phyloP scores from a whole-genome alignment of 352 stramenopile species.

The Saprolegnia parasitica region DNA sequence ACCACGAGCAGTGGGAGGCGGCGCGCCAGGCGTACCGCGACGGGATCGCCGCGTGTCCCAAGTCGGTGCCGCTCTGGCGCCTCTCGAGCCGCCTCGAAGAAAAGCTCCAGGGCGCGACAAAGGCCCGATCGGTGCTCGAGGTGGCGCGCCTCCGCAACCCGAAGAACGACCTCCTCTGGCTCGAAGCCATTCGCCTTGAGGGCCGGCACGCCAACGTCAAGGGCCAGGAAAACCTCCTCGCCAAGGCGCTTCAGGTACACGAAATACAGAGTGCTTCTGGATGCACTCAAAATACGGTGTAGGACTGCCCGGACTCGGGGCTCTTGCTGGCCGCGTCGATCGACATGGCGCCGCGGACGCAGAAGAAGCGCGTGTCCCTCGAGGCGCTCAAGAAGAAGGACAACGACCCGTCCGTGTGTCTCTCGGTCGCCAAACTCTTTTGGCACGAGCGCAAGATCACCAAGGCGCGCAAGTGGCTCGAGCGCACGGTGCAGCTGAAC shows the following conservation, averaged over 20 bases:
- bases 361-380: constrained; percentile 95
- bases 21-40: constrained; percentile 91
- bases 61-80: constrained; percentile 92
- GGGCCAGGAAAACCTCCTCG: constrained; percentile 94
- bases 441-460: constrained; percentile 93
- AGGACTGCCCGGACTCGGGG: constrained; percentile 93
- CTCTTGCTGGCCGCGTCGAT: constrained; percentile 96
- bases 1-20: constrained; percentile 51
- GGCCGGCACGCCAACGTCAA: constrained; percentile 89
- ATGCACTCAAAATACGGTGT: background rate
- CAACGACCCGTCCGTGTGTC: constrained; percentile 95
- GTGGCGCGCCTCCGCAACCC: constrained; percentile 93
- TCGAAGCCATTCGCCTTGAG: constrained; percentile 95
- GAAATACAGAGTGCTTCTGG: too few relatives aligned
- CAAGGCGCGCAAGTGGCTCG: constrained; percentile 97
- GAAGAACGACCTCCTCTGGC: constrained; percentile 92
- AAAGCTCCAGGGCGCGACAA: constrained; percentile 84
- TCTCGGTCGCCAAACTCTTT: constrained; percentile 96
- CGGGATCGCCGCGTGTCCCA: constrained; percentile 90
- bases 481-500: constrained; percentile 94
- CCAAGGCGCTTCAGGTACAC: constrained; percentile 91
- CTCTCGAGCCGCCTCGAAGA: constrained; percentile 94
- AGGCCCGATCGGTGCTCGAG: constrained; percentile 96
- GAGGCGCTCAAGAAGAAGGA: constrained; percentile 96
- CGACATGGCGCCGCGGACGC: constrained; percentile 86